Evolutionary conservation across 176 grass and related monocot genomes (phyloP), one percentile per base, ranked within the genome.

Genomic region (Paspalum vaginatum): DNA sequence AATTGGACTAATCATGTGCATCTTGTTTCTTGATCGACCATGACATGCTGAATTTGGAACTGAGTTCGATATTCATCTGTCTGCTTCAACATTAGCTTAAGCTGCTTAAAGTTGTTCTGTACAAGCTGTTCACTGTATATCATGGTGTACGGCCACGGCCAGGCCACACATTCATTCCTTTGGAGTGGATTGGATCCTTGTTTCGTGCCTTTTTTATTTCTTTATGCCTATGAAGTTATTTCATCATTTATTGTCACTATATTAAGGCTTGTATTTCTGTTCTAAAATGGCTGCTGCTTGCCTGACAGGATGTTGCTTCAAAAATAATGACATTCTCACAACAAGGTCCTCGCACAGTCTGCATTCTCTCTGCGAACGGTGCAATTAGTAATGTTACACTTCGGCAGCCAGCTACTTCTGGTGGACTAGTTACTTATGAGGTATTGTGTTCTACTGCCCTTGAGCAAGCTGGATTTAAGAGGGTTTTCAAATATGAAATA

Each of bases 291-390:
- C 79, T 78, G 76, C 43, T 61, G 8, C 75, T 74, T 81, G 37
- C 8, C 61, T 84, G 65, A 55, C 85, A 99, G 97, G 97, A 99
- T 90, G 91, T 99, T 69, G 91, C 97, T 71, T 99, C 97, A 80
- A 96, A 99, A 90, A 99, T 99, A 76, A 96, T 99, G 97, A 84
- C 93, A 6, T 99, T 99, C 79, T 99, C 97, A 61, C 93, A 99
- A 78, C 97, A 99, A 99, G 93, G 97, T 22, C 88, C 93, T 75
- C 93, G 97, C 32, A 93, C 93, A 66, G 89, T 99, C 59, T 99
- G 97, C 82, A 91, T 99, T 84, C 97, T 99, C 75, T 96, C 97
- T 60, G 97, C 97, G 1, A 99, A 99, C 66, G 97, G 97, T 80
- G 93, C 91, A 51, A 91, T 99, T 84, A 93, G 93, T 70, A 93